phyloP scores from a whole-genome alignment of 352 stramenopile genomes.

The Globisporangium irregulare region DNA sequence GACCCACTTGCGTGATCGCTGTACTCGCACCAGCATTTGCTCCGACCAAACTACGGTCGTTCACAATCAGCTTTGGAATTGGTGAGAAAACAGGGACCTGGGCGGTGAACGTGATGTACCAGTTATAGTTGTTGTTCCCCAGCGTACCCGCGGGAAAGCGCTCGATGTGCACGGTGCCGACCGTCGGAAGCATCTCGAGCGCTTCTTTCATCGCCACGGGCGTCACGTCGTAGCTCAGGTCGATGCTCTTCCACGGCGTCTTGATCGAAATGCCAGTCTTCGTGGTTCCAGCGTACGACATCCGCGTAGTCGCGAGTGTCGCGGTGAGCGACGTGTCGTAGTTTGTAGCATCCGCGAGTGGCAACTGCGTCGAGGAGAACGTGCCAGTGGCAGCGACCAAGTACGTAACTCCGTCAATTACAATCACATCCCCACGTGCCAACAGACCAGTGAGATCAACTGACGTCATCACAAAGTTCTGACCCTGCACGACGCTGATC shows the following conservation, averaged over 20 bases:
- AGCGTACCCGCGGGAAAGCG: conserved; percentile 51
- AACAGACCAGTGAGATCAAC: conserved; percentile 87
- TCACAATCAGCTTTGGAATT: conserved; percentile 49
- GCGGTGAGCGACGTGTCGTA: conserved; percentile 20
- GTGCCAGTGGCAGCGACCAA: conserved; percentile 61
- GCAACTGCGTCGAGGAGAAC: conserved; percentile 74
- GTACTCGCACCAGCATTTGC: conserved; percentile 30
- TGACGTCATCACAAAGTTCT: conserved; percentile 74
- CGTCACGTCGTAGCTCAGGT: conserved; percentile 52
- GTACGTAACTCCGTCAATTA: conserved; percentile 72
- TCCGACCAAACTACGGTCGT: conserved; percentile 44
- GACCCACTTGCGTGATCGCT: conserved; percentile 21
- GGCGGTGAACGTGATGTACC: conserved; percentile 87
- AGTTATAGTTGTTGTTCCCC: conserved; percentile 68
- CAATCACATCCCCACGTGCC: conserved; percentile 74
- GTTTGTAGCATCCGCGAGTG: conserved; percentile 39
- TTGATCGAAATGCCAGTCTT: conserved; percentile 32
- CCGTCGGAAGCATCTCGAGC: conserved; percentile 85
- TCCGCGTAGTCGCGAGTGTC: conserved; percentile 25
- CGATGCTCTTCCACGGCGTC: conserved; percentile 59
- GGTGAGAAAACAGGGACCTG: conserved; percentile 39
- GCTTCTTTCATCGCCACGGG: conserved; percentile 63
- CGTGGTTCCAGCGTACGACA: conserved; percentile 50
- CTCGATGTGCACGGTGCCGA: conserved; percentile 89
- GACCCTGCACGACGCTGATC: conserved; percentile 47